Evolutionary conservation across 768 basidiomycete genomes (phyloP).

Genomic region (Mycena epipterygia): DNA sequence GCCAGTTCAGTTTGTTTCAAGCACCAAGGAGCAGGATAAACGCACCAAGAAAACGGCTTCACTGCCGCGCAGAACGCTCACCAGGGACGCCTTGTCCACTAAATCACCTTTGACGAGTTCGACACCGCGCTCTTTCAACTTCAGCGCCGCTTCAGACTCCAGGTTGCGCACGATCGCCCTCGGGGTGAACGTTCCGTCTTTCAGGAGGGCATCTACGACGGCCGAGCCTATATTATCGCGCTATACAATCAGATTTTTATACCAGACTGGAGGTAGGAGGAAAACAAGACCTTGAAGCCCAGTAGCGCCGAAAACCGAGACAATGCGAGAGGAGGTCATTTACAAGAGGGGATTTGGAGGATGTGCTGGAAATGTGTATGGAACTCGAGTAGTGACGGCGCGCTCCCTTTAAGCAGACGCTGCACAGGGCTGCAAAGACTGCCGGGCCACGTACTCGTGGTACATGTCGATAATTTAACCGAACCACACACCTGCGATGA

Average conservation of each 20-base stretch:
- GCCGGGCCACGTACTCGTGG: no score
- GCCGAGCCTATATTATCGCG: no score
- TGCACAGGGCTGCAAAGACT: no score
- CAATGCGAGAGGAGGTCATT: background rate
- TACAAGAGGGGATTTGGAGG: background rate
- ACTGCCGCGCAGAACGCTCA: conserved; percentile 42
- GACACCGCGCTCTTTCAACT: conserved; percentile 26
- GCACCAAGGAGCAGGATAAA: background rate
- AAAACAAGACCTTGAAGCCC: conserved; percentile 45
- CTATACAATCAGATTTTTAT: no score
- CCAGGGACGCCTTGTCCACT: conserved; percentile 24
- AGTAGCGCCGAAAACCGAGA: no score
- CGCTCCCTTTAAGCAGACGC: no score
- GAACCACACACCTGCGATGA: no score
- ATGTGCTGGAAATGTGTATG: no score
- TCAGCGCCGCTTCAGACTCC: conserved; percentile 37
- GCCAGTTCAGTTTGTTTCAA: background rate
- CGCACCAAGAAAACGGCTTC: conserved; percentile 50
- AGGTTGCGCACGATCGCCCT: background rate
- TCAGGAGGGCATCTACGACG: background rate
- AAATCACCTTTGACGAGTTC: background rate
- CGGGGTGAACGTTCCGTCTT: background rate
- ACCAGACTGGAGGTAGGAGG: no score
- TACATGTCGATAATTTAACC: no score
- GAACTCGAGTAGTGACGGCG: no score